Evolutionary conservation across 2,329 filamentous ascomycete species (phyloP), one percentile per base, ranked within the genome.

Genomic region (Stromatinia cepivora): DNA sequence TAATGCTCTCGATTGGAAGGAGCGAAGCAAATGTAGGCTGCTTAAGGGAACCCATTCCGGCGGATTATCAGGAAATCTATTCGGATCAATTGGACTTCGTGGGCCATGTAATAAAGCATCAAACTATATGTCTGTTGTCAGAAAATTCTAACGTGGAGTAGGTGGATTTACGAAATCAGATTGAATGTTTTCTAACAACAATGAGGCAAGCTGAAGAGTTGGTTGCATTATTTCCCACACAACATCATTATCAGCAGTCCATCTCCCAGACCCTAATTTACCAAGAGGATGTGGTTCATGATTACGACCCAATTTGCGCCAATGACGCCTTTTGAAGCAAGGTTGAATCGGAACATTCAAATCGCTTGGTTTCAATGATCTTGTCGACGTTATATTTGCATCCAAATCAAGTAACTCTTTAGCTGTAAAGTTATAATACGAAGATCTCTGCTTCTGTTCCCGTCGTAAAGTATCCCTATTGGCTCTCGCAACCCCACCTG

Each of bases 361-460:
- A 42, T 63, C 34, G 11, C 31, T 52, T 39, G 3, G 31, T 46
- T 52, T 63, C 46, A 63, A 39, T 39, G 34, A 28, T 52, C 59
- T 63, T 22, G 46, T 28, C 15, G 46, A 39, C 22, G 61, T 63
- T 39, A 63, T 52, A 39, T 63, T 63, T 34, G 61, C 61, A 39
- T 63, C 61, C 34, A 63, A 42, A 52, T 63, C 61, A 52, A 63
- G 61, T 25, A 63, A 48, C 36, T 63, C 13, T 36, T 63, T 63
- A 17, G 61, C 61, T 52, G 61, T 52, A 52, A 63, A 63, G 31
- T 34, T 48, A 13, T 39, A 22, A 39, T 28, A 63, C 1, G 9
- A 9, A 20, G 3, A 4, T 39, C n/a, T 52, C 34, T 64, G 61
- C 17, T 10, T 50, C 46, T 39, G 13, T 64, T 39, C 48, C 20